Conservation (phyloP, 208 protist genomes). For the Crithidia expoeki region DNA sequence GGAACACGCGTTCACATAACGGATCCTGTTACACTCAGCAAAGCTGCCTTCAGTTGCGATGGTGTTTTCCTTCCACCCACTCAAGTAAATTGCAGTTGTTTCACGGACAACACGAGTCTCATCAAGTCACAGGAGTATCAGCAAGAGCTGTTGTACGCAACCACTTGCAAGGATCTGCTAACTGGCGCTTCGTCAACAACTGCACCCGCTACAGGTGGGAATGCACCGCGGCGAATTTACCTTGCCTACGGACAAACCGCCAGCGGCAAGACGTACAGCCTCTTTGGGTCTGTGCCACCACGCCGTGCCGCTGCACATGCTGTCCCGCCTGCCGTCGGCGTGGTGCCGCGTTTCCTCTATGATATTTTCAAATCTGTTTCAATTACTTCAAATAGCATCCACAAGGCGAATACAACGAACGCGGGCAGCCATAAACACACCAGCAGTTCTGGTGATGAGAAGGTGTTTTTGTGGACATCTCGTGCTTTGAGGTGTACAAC, state of each 20-base stretch:
- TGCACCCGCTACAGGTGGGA: neutral
- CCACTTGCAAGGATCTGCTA: slow-evolving; percentile 19
- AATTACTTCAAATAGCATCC: no score
- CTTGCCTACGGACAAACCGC: slow-evolving; percentile 88
- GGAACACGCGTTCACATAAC: slow-evolving; percentile 26
- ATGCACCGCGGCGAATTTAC: slow-evolving; percentile 30
- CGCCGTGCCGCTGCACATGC: neutral
- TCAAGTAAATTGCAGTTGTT: no score
- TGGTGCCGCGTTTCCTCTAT: slow-evolving; percentile 64
- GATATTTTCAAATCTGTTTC: no score
- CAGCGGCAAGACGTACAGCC: slow-evolving; percentile 84
- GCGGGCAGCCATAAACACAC: neutral
- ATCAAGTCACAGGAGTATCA: slow-evolving; percentile 9
- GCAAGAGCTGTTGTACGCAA: slow-evolving; percentile 39
- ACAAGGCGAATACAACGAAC: no score
- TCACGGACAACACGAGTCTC: no score
- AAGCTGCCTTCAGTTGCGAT: slow-evolving; percentile 45
- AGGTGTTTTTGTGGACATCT: slow-evolving; percentile 53
- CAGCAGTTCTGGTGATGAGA: neutral
- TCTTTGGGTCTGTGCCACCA: slow-evolving; percentile 50
- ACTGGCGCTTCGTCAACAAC: neutral
- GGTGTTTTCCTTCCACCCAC: slow-evolving; percentile 33
- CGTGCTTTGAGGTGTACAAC: slow-evolving; percentile 84
- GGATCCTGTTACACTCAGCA: slow-evolving; percentile 44
- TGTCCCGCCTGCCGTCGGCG: slow-evolving; percentile 29